These are phyloP conservation scores for Lactarius tabidus DNA, from an alignment of 768 basidiomycete genomes.

Conservation along the genomic window DNA sequence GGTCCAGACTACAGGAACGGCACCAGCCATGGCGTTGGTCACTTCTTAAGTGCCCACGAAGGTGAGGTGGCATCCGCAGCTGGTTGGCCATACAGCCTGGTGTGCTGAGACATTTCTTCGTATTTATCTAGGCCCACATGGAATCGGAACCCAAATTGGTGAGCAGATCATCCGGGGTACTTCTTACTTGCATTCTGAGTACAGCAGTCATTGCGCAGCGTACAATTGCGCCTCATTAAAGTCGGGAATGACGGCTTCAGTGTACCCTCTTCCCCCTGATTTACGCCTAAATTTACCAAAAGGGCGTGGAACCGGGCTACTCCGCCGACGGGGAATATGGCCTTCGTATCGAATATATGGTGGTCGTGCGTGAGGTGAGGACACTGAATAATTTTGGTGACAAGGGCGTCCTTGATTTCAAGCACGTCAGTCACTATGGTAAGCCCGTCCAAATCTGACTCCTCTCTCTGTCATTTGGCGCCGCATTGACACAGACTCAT, in stretches of 20 bases:
- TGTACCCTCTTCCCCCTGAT: neutral
- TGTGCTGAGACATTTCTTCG: neutral
- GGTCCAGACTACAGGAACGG: constrained; percentile 73
- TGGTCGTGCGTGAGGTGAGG: constrained; percentile 68
- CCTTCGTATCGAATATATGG: constrained; percentile 89
- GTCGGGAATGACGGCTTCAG: constrained; percentile 83
- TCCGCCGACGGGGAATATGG: constrained; percentile 89
- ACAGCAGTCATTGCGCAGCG: constrained; percentile 33
- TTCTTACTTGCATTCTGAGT: constrained; percentile 8
- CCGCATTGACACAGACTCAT: constrained; percentile 12
- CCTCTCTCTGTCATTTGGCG: neutral
- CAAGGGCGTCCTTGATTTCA: constrained; percentile 80
- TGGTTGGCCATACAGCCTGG: neutral
- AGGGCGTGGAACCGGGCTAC: constrained; percentile 72
- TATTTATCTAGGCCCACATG: constrained; percentile 46
- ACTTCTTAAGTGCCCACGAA: constrained; percentile 94
- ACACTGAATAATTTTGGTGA: constrained; percentile 77
- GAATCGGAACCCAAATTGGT: constrained; percentile 55
- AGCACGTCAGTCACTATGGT: constrained; percentile 90
- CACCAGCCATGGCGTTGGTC: constrained; percentile 93
- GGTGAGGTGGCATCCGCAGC: constrained; percentile 29
- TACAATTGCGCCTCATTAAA: constrained; percentile 72
- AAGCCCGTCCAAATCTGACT: constrained; percentile 30
- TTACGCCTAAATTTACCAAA: neutral
- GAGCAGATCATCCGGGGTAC: neutral